Conservation (phyloP, 148 eudicot genomes). For the Dianthus caryophyllus region DNA sequence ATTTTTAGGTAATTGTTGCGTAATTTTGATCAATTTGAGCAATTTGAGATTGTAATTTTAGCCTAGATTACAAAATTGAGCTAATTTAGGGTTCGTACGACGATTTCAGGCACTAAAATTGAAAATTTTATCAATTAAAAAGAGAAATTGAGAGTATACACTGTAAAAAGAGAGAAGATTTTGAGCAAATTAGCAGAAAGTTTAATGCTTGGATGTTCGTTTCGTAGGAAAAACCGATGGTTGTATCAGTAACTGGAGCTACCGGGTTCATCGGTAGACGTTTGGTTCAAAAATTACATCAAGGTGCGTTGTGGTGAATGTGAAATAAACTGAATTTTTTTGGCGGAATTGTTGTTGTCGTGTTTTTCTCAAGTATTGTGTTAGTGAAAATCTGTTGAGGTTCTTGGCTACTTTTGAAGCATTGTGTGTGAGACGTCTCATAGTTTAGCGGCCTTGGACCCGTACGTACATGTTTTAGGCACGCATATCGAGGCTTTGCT, state of each 20-base stretch:
- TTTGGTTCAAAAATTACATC: slow-evolving; percentile 73
- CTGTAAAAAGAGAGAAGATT: background rate
- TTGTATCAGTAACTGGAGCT: slow-evolving; percentile 92
- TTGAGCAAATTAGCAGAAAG: background rate
- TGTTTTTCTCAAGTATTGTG: background rate
- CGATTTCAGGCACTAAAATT: background rate
- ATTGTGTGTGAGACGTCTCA: background rate
- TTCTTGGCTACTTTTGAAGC: background rate
- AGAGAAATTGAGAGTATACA: background rate
- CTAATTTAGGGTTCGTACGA: background rate
- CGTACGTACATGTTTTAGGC: background rate
- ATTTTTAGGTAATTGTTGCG: background rate
- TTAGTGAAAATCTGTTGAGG: background rate
- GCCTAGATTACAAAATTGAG: background rate
- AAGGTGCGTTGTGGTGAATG: slow-evolving; percentile 37
- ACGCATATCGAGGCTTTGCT: slow-evolving; percentile 3
- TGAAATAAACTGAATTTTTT: background rate
- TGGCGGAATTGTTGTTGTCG: background rate
- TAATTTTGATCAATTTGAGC: background rate
- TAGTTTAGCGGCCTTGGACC: background rate
- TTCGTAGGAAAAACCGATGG: slow-evolving; percentile 60
- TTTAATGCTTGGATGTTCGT: background rate
- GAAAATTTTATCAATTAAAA: background rate
- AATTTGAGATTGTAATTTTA: background rate
- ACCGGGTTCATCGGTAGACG: slow-evolving; percentile 90